A percentile compares a stretch with the other conserved stretches of the same genome.
phyloP scores from a whole-genome alignment of 1,284 basidiomycete species.

The Veloboletus limbatus region DNA sequence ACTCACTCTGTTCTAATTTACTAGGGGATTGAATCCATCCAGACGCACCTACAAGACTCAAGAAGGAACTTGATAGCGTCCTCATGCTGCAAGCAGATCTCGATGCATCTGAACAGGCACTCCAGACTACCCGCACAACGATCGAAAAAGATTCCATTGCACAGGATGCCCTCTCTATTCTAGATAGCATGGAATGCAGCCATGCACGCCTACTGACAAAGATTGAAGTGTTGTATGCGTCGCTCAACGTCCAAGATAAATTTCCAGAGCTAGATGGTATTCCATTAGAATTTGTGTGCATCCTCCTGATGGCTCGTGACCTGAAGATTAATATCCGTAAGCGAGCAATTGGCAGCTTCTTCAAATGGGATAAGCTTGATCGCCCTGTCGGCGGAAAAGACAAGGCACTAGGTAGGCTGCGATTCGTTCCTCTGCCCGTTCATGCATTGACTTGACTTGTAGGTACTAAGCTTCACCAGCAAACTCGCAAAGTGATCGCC shows the following conservation, averaged over 20 bases:
- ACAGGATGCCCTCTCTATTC: background rate
- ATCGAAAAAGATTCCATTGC: background rate
- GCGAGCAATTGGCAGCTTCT: constrained; percentile 35
- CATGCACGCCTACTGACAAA: constrained; percentile 20
- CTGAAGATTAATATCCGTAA: constrained; percentile 41
- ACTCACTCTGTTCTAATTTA: too few relatives aligned
- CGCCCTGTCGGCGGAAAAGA: constrained; percentile 35
- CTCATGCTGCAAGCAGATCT: background rate
- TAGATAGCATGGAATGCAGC: constrained; percentile 18
- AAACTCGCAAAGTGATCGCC: constrained; percentile 4
- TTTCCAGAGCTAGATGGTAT: too few relatives aligned
- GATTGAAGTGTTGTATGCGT: constrained; percentile 34
- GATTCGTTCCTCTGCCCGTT: too few relatives aligned
- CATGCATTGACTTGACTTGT: too few relatives aligned
- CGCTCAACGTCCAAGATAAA: constrained; percentile 34
- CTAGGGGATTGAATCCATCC: too few relatives aligned
- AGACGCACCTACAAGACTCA: too few relatives aligned
- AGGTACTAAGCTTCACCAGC: constrained; percentile 10
- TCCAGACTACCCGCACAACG: background rate
- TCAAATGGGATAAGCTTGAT: constrained; percentile 39
- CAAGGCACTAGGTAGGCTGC: constrained; percentile 38
- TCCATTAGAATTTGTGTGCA: constrained; percentile 35
- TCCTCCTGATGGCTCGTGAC: constrained; percentile 34
- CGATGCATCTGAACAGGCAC: background rate
- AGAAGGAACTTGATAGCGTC: too few relatives aligned